Evolutionary conservation across 345 rosid genomes (phyloP), one percentile per base, ranked within the genome.

Genomic region (Tarenaya hassleriana): DNA sequence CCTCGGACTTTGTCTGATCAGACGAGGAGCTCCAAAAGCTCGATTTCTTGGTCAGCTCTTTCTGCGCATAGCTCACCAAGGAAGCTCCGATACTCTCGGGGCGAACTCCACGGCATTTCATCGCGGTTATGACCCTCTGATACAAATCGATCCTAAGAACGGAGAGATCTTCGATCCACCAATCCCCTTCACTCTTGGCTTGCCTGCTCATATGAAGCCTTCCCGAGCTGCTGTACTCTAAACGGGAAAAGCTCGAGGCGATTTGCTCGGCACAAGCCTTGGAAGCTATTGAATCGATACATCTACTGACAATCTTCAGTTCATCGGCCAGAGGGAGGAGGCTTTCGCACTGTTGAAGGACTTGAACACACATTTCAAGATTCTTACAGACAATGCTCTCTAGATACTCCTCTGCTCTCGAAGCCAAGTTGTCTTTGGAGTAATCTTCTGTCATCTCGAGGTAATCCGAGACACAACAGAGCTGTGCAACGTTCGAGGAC

Each of bases 161-260:
- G 1, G 96, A 84, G 49, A 91, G 81, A 62, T 91, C 98, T 47
- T 91, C 84, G 14, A 84, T 82, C 98, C 98, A 91, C 98, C 98
- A 91, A 58, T 82, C 96, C 32, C 87, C 82, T 39, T 82, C 95
- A n/a, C 81, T 66, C 55, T 84, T 87, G n/a, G 76, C 74, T 40
- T 79, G 89, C 74, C 48, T 88, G 72, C 78, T 87, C 95, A 84
- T 91, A 66, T 87, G 96, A 50, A 91, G 95, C 67, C 98, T 76
- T 50, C 98, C 98, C 1, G 98, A 91, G 77, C 95, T 91, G 71
- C 96, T 91, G 50, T 91, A 91, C 82, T 87, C 96, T 39, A 91
- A 73, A 14, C 98, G 73, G 0, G 98, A 91, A 69, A 91, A 91
- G 69, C 98, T 91, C 1, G 95, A 91, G 29, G 96, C 96, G 10